Evolutionary conservation across 306 rosid species (phyloP).

Genomic region (Cicer pinnatifidum): DNA sequence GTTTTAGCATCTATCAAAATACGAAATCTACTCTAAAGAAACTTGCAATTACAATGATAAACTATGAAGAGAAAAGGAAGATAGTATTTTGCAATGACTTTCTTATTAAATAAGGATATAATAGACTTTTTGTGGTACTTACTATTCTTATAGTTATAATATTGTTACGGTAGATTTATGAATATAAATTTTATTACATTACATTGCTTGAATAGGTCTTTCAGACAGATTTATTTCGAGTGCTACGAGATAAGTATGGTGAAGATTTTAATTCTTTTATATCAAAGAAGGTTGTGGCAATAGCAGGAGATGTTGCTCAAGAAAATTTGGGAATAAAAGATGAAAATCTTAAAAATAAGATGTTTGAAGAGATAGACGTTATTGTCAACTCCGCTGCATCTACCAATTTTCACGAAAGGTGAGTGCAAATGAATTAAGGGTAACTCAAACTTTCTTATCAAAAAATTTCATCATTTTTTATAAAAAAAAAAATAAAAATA

Average conservation of each 20-base stretch:
- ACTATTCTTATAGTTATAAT: too few relatives aligned
- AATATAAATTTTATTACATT: not conserved
- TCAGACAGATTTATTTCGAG: conserved; percentile 56
- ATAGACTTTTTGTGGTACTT: too few relatives aligned
- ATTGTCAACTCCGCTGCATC: conserved; percentile 50
- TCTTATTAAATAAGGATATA: too few relatives aligned
- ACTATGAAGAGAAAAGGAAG: too few relatives aligned
- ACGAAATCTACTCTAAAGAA: too few relatives aligned
- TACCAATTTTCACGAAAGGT: conserved; percentile 58
- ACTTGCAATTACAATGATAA: too few relatives aligned
- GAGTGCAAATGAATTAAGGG: not conserved
- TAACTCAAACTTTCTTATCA: not conserved
- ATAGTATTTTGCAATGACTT: too few relatives aligned
- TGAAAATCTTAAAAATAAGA: conserved; percentile 11
- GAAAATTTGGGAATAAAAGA: conserved; percentile 46
- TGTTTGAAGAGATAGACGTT: conserved; percentile 40
- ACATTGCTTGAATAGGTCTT: conserved; percentile 44
- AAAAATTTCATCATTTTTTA: not conserved
- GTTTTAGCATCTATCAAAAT: too few relatives aligned
- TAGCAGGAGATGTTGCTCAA: conserved; percentile 47
- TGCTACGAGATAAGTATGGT: conserved; percentile 55
- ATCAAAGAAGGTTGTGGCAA: conserved; percentile 38
- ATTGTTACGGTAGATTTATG: not conserved
- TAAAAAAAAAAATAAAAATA: too few relatives aligned
- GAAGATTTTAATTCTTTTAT: conserved; percentile 42